Conservation (phyloP, 2,329 filamentous ascomycete genomes). For the Pseudogymnoascus sp. region DNA sequence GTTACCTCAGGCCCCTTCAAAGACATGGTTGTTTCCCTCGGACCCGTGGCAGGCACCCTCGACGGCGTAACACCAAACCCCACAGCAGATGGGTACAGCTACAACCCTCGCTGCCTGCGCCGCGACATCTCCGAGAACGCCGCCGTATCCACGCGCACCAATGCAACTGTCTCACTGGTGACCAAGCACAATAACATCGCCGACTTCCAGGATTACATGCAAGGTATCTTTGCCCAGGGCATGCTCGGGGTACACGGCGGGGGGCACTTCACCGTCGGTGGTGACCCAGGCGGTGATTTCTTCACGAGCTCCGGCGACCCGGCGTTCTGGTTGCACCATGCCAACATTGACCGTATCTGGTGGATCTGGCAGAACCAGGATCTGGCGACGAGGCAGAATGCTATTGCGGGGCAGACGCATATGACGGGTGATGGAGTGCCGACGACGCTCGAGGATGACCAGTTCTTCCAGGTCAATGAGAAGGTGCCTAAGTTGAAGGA, state of each 20-base stretch:
- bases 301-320: conserved; percentile 38
- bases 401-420: conserved; percentile 22
- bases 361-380: conserved; percentile 43
- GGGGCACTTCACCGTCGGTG: conserved; percentile 36
- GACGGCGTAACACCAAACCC: conserved; percentile 27
- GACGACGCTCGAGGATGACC: background rate
- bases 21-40: conserved; percentile 35
- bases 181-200: conserved; percentile 29
- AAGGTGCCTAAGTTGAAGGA: background rate
- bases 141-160: conserved; percentile 30
- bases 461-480: background rate
- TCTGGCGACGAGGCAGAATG: conserved; percentile 24
- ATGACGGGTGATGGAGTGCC: conserved; percentile 12
- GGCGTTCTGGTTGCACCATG: conserved; percentile 39
- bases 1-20: conserved; percentile 39
- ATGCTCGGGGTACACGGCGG: conserved; percentile 32
- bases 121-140: conserved; percentile 31
- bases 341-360: conserved; percentile 38
- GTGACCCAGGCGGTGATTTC: conserved; percentile 39
- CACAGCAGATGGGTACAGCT: conserved; percentile 24
- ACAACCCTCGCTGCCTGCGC: conserved; percentile 37
- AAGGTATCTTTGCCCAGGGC: conserved; percentile 30
- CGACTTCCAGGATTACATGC: conserved; percentile 39
- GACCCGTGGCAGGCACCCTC: conserved; percentile 36
- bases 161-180: conserved; percentile 33